Conservation (phyloP, 305 asterid species). For the Stenogyne calaminthoides region DNA sequence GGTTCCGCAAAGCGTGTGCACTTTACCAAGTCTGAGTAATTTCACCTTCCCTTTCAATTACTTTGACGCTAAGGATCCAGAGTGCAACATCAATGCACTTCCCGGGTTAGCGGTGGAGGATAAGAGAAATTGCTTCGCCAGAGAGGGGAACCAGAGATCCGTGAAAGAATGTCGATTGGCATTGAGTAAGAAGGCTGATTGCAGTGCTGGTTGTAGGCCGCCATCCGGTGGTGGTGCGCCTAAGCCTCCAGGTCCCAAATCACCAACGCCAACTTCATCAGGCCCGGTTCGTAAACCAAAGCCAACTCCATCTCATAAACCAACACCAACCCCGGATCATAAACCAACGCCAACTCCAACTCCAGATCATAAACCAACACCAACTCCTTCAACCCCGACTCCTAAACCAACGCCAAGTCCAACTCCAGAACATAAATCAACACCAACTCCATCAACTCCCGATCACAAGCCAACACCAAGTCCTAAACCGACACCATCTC, state of each 20-base stretch:
- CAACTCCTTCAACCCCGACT: no score
- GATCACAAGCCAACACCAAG: no score
- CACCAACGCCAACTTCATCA: no score
- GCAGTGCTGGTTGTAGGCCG: constrained; percentile 44
- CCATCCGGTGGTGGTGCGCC: constrained; percentile 13
- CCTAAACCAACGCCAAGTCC: no score
- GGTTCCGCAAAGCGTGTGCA: constrained; percentile 58
- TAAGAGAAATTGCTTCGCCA: constrained; percentile 50
- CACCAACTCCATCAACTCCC: no score
- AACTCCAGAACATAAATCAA: no score
- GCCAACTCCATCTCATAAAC: background rate
- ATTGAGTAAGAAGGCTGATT: constrained; percentile 50
- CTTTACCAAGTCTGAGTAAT: constrained; percentile 48
- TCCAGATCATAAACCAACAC: no score
- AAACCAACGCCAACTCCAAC: no score
- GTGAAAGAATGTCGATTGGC: constrained; percentile 45
- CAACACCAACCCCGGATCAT: no score
- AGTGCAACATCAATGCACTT: constrained; percentile 37
- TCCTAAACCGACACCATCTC: no score
- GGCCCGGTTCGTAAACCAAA: background rate
- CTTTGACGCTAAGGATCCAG: constrained; percentile 54
- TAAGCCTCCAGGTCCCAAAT: constrained; percentile 17
- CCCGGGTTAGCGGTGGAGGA: constrained; percentile 38
- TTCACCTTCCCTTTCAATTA: constrained; percentile 54
- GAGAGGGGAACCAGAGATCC: constrained; percentile 41